A percentile compares a stretch with the other conserved stretches of the same genome.
Conservation (phyloP, 371 early-diverging fungal genomes). For the Blakeslea trispora region DNA sequence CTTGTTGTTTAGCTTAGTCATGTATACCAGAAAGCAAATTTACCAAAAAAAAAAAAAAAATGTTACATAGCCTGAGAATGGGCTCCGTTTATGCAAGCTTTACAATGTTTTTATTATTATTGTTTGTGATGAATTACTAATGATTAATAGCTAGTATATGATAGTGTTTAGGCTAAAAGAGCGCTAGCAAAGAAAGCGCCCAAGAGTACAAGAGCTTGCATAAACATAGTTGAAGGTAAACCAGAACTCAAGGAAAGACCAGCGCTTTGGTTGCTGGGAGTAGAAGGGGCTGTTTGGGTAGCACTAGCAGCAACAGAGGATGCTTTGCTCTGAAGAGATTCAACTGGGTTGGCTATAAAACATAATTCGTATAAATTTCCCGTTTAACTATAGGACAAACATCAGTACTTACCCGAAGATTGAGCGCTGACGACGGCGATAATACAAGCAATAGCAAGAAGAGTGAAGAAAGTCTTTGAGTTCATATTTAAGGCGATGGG, state of each 20-base stretch:
- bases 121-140: too few species aligned
- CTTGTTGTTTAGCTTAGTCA: too few species aligned
- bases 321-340: constrained; percentile 27
- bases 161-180: constrained; percentile 17
- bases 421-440: constrained; percentile 25
- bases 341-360: constrained; percentile 13
- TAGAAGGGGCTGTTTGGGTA: constrained; percentile 19
- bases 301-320: constrained; percentile 23
- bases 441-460: constrained; percentile 22
- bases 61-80: too few species aligned
- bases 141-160: not conserved
- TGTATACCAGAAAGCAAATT: too few species aligned
- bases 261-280: constrained; percentile 16
- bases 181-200: constrained; percentile 14
- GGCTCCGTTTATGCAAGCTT: too few species aligned
- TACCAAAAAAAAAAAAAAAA: too few species aligned
- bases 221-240: constrained; percentile 6
- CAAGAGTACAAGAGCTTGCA: constrained; percentile 15
- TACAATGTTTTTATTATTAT: too few species aligned
- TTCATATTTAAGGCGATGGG: constrained; percentile 22
- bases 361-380: too few species aligned
- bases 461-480: constrained; percentile 18
- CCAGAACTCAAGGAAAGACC: constrained; percentile 14
- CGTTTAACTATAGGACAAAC: too few species aligned
- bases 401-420: constrained; percentile 7